Percentiles rank a stretch among this genome's conserved stretches.
phyloP scores from a whole-genome alignment of 2,329 filamentous ascomycete genomes.

The Fusarium bulbicola region DNA sequence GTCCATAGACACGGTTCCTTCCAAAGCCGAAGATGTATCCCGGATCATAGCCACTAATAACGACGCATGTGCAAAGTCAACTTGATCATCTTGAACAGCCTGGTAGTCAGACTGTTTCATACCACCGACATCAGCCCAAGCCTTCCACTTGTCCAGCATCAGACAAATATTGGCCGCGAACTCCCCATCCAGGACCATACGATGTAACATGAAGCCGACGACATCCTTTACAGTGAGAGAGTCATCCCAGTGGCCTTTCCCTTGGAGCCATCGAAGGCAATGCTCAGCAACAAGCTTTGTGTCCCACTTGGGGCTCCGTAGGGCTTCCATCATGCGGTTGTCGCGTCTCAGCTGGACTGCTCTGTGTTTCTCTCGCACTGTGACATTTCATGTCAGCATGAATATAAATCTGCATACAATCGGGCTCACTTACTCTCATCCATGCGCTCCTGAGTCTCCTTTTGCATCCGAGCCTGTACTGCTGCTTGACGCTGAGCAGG shows the following conservation, averaged over 20 bases:
- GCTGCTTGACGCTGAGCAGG: slow-evolving; percentile 54
- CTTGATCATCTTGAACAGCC: slow-evolving; percentile 49
- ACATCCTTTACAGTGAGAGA: slow-evolving; percentile 49
- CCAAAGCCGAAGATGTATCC: slow-evolving; percentile 55
- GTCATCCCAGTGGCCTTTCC: slow-evolving; percentile 38
- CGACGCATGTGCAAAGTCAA: slow-evolving; percentile 58
- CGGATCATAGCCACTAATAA: slow-evolving; percentile 59
- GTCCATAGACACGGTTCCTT: slow-evolving; percentile 60
- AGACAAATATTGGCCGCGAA: slow-evolving; percentile 53
- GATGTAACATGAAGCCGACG: slow-evolving; percentile 58
- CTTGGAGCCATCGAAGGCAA: slow-evolving; percentile 56
- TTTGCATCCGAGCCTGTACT: slow-evolving; percentile 50
- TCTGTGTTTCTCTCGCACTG: slow-evolving; percentile 56
- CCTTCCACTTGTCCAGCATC: slow-evolving; percentile 62
- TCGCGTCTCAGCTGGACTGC: slow-evolving; percentile 55
- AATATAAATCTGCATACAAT: rapidly evolving
- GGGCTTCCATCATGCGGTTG: slow-evolving; percentile 57
- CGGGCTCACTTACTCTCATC: slow-evolving; percentile 54
- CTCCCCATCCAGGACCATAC: slow-evolving; percentile 60
- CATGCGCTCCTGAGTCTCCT: slow-evolving; percentile 55
- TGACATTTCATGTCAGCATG: not conserved
- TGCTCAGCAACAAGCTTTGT: slow-evolving; percentile 57
- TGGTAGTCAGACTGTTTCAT: slow-evolving; percentile 59
- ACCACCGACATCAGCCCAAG: slow-evolving; percentile 64
- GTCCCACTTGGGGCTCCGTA: slow-evolving; percentile 64